A percentile compares a stretch with the other conserved stretches of the same genome.
Conservation (phyloP, 176 grass and related monocot species). For the Musa troglodytarum region DNA sequence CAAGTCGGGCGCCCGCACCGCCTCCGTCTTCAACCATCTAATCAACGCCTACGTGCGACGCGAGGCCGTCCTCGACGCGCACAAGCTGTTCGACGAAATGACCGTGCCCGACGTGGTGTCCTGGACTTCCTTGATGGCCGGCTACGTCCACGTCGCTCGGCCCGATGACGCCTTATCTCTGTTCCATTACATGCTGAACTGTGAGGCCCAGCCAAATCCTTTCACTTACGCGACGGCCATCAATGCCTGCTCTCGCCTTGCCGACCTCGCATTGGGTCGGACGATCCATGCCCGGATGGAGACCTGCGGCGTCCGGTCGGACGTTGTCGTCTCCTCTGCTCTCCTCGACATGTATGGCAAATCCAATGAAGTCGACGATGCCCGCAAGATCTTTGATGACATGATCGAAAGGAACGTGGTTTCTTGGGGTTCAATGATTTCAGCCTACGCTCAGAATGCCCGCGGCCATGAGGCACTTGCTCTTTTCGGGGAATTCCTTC, state of each 20-base stretch:
- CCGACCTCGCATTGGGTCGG: conserved; percentile 31
- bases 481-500: conserved; percentile 40
- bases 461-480: conserved; percentile 38
- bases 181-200: conserved; percentile 26
- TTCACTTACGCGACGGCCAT: conserved; percentile 41
- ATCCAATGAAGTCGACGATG: conserved; percentile 30
- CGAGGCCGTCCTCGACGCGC: conserved; percentile 19
- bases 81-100: conserved; percentile 59
- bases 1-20: conserved; percentile 28
- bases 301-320: conserved; percentile 25
- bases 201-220: conserved; percentile 40
- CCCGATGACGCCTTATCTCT: conserved; percentile 28
- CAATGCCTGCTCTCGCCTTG: conserved; percentile 54
- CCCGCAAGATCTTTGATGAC: conserved; percentile 47
- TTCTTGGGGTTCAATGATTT: conserved; percentile 67
- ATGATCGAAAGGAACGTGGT: conserved; percentile 45
- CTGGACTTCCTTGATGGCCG: conserved; percentile 80
- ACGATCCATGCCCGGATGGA: conserved; percentile 52
- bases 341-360: conserved; percentile 77
- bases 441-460: conserved; percentile 55
- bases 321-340: conserved; percentile 39
- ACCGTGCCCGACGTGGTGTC: conserved; percentile 38
- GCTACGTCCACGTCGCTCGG: conserved; percentile 30
- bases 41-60: conserved; percentile 36
- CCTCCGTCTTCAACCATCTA: conserved; percentile 47